Conservation (phyloP, 768 basidiomycete species). For the Exsudoporus frostii region DNA sequence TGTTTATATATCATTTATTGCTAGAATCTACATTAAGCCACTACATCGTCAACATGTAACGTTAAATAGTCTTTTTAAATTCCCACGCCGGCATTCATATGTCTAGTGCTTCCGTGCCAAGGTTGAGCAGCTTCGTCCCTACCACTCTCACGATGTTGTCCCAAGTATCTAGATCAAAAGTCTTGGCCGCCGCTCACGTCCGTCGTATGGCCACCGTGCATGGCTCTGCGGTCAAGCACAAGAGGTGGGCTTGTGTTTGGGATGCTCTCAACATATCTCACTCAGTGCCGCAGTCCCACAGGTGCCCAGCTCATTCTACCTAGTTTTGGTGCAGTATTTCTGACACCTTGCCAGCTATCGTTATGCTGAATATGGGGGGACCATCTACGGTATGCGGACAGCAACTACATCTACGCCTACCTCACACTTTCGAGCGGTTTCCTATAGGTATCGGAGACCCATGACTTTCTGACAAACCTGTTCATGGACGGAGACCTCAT, state of each 20-base stretch:
- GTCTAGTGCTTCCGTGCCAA: background rate
- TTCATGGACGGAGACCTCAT: slow-evolving; percentile 94
- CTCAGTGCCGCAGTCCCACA: slow-evolving; percentile 50
- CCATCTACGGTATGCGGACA: slow-evolving; percentile 74
- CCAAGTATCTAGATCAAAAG: slow-evolving; percentile 17
- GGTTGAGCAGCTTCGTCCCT: too few relatives aligned
- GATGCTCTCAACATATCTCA: slow-evolving; percentile 10
- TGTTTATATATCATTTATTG: slow-evolving; percentile 9
- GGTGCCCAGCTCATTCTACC: slow-evolving; percentile 35
- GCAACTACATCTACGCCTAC: background rate
- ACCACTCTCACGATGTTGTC: slow-evolving; percentile 37
- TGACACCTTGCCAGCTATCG: slow-evolving; percentile 57
- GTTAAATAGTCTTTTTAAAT: too few relatives aligned
- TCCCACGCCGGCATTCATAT: background rate
- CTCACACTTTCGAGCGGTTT: slow-evolving; percentile 7
- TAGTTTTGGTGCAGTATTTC: background rate
- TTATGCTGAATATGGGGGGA: slow-evolving; percentile 99
- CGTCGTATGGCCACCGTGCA: slow-evolving; percentile 46
- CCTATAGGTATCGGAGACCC: slow-evolving; percentile 80
- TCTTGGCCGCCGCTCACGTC: slow-evolving; percentile 24
- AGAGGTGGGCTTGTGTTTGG: slow-evolving; percentile 36
- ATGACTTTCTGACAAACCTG: slow-evolving; percentile 87
- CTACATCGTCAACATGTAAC: too few relatives aligned
- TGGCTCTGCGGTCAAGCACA: slow-evolving; percentile 36
- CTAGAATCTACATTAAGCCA: background rate